Conservation (phyloP, 495 filamentous ascomycete species). For the Lophium mytilinum region DNA sequence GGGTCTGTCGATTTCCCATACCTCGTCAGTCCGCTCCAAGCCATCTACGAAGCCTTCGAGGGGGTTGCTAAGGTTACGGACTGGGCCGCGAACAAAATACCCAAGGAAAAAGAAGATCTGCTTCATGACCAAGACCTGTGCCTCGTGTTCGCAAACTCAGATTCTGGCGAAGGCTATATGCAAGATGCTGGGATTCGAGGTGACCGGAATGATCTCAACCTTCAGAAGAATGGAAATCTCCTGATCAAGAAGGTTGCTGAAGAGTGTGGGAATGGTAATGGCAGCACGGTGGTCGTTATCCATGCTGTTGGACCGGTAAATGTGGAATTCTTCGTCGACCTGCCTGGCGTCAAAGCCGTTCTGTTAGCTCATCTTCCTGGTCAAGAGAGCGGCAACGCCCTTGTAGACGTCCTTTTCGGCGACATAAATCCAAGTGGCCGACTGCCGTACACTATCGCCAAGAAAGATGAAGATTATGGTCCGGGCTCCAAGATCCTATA, state of each 20-base stretch:
- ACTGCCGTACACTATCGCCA: constrained; percentile 86
- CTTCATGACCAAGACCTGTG: constrained; percentile 55
- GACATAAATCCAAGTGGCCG: constrained; percentile 78
- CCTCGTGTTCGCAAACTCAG: constrained; percentile 55
- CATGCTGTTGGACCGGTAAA: constrained; percentile 85
- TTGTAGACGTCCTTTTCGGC: constrained; percentile 79
- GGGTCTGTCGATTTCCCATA: constrained; percentile 85
- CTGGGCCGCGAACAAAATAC: constrained; percentile 51
- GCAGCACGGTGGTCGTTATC: constrained; percentile 73
- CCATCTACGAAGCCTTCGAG: constrained; percentile 52
- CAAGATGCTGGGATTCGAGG: constrained; percentile 52
- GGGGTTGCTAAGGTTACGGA: constrained; percentile 52
- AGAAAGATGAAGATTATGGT: constrained; percentile 72
- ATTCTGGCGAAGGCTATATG: constrained; percentile 61
- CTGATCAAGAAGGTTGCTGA: constrained; percentile 63
- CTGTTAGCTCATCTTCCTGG: constrained; percentile 83
- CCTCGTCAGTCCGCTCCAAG: constrained; percentile 61
- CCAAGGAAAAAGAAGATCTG: constrained; percentile 36
- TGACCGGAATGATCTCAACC: constrained; percentile 72
- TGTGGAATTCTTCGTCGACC: constrained; percentile 76
- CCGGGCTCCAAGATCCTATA: constrained; percentile 68
- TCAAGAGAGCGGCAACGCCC: constrained; percentile 79
- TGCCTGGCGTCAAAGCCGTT: constrained; percentile 70
- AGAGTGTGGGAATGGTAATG: constrained; percentile 57
- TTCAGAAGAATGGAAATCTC: constrained; percentile 70